A percentile compares a stretch with the other conserved stretches of the same genome.
Conservation (phyloP, 148 eudicot species). For the Simmondsia chinensis region DNA sequence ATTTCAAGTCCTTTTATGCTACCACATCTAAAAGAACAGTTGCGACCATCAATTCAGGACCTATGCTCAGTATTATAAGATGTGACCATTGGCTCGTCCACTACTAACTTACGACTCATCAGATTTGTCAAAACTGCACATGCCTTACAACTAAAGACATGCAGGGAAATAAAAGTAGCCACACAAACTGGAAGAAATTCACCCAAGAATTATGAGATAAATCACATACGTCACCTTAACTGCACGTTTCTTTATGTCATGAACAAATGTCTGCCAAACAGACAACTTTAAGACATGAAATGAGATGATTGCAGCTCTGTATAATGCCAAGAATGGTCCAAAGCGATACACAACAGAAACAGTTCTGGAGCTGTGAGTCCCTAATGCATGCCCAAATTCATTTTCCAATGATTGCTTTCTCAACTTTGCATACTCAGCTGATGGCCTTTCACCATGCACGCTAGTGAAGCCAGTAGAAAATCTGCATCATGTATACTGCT, state of each 20-base stretch:
- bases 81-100: too few relatives aligned
- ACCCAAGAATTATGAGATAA: background rate
- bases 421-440: conserved; percentile 83
- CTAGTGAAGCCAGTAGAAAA: conserved; percentile 64
- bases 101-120: too few relatives aligned
- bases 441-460: conserved; percentile 86
- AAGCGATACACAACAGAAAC: conserved; percentile 58
- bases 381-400: conserved; percentile 74
- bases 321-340: conserved; percentile 93
- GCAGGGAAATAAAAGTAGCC: background rate
- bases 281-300: conserved; percentile 75
- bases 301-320: conserved; percentile 87
- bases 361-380: conserved; percentile 62
- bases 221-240: conserved; percentile 42
- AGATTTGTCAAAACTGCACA: too few relatives aligned
- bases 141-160: background rate
- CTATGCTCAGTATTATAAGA: too few relatives aligned
- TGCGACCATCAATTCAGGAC: too few relatives aligned
- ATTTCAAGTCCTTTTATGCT: too few relatives aligned
- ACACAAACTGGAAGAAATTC: background rate
- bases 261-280: conserved; percentile 68
- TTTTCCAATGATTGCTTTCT: conserved; percentile 86
- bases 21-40: too few relatives aligned
- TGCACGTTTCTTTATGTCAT: conserved; percentile 63
- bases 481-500: conserved; percentile 31